phyloP scores from a whole-genome alignment of 2,329 filamentous ascomycete genomes.

The Penicillium sclerotiorum region DNA sequence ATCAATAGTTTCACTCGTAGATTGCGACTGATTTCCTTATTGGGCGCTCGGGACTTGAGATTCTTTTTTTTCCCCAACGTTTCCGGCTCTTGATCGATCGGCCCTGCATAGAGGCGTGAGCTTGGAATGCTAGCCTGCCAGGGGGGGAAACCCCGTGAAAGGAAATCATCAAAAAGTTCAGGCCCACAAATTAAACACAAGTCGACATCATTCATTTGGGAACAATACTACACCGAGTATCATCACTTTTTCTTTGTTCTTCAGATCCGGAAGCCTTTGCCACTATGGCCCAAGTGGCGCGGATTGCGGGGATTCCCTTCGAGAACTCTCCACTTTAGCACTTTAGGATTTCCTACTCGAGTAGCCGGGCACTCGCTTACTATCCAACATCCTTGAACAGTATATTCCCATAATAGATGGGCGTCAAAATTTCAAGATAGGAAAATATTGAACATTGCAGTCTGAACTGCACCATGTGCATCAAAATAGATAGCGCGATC shows the following conservation, averaged over 20 bases:
- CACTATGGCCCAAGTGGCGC: constrained; percentile 1
- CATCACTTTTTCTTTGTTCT: background rate
- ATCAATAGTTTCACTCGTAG: constrained; percentile 1
- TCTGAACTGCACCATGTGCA: no score
- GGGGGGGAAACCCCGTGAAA: background rate
- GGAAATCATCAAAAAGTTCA: constrained; percentile 4
- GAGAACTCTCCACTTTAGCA: constrained; percentile 1
- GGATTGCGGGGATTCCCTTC: constrained; percentile 4
- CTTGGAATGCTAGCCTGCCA: constrained; percentile 15
- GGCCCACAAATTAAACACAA: constrained; percentile 26
- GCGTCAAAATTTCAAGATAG: no score
- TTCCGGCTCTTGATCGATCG: background rate
- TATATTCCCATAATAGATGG: no score
- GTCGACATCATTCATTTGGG: constrained; percentile 23
- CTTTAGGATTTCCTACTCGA: no score
- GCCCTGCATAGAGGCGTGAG: constrained; percentile 12
- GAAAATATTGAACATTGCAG: no score
- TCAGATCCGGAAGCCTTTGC: constrained; percentile 7
- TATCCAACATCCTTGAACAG: no score
- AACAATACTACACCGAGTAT: background rate
- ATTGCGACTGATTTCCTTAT: no score
- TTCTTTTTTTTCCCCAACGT: no score
- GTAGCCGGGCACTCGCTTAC: no score
- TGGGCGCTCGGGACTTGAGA: no score
- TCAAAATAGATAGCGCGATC: no score